Evolutionary conservation across 306 rosid genomes (phyloP), one percentile per base, ranked within the genome.

Genomic region (Cucurbita argyrosperma): DNA sequence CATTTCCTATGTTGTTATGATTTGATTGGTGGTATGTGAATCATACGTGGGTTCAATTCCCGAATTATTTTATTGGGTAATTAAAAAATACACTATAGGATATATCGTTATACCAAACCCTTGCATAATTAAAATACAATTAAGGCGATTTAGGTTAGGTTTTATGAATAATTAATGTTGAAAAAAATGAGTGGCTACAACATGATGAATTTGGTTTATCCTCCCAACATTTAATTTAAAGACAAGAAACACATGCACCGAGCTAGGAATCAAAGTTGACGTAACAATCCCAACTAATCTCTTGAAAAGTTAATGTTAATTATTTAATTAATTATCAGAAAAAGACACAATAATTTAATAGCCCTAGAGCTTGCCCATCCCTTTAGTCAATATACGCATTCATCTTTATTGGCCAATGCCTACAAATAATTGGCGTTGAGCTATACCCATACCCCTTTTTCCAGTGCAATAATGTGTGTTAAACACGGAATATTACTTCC

Each of bases 271-370:
- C 37, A 65, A 65, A 8, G 35, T 43, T 18, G 53, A 43, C 71
- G 53, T 65, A 65, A 65, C 53, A 43, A 65, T 42, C 53, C 43
- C 71, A 65, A 65, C 71, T 65, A 40, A 65, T 65, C 71, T 65
- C 71, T 5, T 3, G 2, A 39, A 65, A 65, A 10, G 70, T 40
- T 40, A 64, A 64, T 15, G 7, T 43, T 43, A 65, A 65, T 65
- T 65, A 43, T 64, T 40, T 43, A 63, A 19, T 65, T 40, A 11
- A 65, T 65, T 42, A 43, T n/a, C 52, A n/a, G 51, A 65, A 65
- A 65, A 65, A 18, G 52, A 65, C 70, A 5, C 16, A 65, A 65
- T 40, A 42, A 65, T 39, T 65, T 65, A 65, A 18, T 43, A 65
- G 71, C 10, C 51, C 47, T 7, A 15, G 12, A 15, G 49, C 47